Percentiles rank a stretch among this genome's conserved stretches.
Evolutionary conservation across 768 basidiomycete genomes (phyloP).

Genomic region (Boletus pseudo-olivaceus): DNA sequence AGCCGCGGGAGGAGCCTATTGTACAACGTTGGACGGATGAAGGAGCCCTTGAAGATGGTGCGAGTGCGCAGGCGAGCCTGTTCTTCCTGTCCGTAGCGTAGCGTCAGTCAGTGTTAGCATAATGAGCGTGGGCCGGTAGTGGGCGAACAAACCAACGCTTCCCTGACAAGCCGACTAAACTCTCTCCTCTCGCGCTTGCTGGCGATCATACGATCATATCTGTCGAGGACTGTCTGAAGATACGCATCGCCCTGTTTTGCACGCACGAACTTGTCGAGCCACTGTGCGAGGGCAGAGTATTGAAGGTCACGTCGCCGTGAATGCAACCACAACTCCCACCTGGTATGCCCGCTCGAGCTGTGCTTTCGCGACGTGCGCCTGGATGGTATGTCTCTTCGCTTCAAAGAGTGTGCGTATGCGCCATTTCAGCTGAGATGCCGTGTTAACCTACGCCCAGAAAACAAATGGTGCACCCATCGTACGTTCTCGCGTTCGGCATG

Average conservation of each 20-base stretch:
- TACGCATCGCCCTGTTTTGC: conserved; percentile 53
- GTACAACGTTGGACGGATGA: conserved; percentile 58
- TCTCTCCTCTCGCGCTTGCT: conserved; percentile 46
- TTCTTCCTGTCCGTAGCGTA: conserved; percentile 47
- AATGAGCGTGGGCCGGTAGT: neutral
- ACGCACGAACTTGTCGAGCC: conserved; percentile 52
- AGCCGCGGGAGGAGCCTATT: conserved; percentile 76
- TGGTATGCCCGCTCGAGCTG: conserved; percentile 53
- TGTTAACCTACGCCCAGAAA: neutral
- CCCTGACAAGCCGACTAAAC: conserved; percentile 43
- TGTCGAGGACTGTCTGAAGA: conserved; percentile 42
- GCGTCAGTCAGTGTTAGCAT: neutral
- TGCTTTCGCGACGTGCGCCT: conserved; percentile 44
- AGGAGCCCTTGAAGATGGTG: conserved; percentile 69
- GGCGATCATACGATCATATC: conserved; percentile 59
- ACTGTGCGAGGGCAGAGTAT: conserved; percentile 31
- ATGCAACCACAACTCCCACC: conserved; percentile 34
- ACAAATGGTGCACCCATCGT: conserved; percentile 16
- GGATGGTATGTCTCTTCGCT: conserved; percentile 49
- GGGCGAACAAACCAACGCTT: conserved; percentile 47
- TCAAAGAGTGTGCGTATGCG: conserved; percentile 55
- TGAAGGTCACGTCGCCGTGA: neutral
- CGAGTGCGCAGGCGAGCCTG: conserved; percentile 49
- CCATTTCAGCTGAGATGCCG: conserved; percentile 47
- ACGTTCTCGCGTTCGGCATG: conserved; percentile 56